Percentiles rank a stretch among this genome's conserved stretches.
Evolutionary conservation across 179 eudicot genomes (phyloP).

Genomic region (Corrigiola litoralis): DNA sequence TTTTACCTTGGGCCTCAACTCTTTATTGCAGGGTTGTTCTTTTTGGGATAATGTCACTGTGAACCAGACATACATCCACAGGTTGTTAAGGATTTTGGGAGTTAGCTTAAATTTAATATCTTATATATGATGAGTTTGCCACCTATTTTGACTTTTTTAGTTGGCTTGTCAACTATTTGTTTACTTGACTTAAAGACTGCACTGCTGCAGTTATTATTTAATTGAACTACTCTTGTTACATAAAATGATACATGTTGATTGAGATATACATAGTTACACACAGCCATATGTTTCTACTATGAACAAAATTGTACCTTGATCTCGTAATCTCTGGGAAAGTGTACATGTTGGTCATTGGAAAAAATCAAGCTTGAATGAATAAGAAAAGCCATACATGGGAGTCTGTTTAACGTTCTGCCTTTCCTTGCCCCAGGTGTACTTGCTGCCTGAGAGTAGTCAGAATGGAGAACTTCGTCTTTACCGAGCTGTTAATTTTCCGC

Average conservation of each 20-base stretch:
- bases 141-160: neutral
- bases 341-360: neutral
- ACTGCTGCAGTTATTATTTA: neutral
- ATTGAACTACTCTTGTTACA: neutral
- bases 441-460: slow-evolving; percentile 88
- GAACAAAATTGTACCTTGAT: neutral
- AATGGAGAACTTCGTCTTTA: slow-evolving; percentile 87
- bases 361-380: neutral
- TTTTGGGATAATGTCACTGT: too few species aligned
- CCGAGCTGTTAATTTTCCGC: slow-evolving; percentile 62
- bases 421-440: slow-evolving; percentile 50
- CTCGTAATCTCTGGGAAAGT: neutral
- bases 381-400: neutral
- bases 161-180: neutral
- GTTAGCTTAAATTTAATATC: too few species aligned
- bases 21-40: too few species aligned
- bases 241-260: neutral
- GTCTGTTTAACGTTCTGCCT: neutral
- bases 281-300: neutral
- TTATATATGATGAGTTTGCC: neutral
- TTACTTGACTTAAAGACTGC: neutral
- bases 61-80: too few species aligned
- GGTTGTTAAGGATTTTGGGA: too few species aligned
- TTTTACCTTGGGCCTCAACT: too few species aligned
- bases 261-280: neutral